Conservation (phyloP, 805 yeast species). For the Torulaspora maleeae region DNA sequence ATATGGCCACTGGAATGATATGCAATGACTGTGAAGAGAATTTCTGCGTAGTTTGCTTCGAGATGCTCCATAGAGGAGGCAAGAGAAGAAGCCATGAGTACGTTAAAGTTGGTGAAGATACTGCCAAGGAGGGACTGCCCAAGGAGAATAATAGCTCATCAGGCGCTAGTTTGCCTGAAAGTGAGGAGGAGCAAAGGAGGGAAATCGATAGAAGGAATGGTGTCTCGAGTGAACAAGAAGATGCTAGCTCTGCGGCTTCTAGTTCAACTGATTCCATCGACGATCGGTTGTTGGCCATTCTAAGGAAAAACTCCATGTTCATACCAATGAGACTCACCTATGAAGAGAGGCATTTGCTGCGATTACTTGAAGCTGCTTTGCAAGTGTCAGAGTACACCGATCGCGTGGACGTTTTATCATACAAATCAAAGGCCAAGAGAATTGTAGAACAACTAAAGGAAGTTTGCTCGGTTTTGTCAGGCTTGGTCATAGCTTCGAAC, state of each 20-base stretch:
- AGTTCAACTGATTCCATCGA: conserved; percentile 25
- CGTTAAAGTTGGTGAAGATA: conserved; percentile 24
- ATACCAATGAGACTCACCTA: conserved; percentile 65
- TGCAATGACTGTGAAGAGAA: conserved; percentile 62
- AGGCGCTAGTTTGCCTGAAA: conserved; percentile 18
- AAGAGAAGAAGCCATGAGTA: conserved; percentile 45
- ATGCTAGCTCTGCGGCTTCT: conserved; percentile 14
- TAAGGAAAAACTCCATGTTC: conserved; percentile 45
- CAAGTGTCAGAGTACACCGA: conserved; percentile 79
- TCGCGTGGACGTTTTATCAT: conserved; percentile 64
- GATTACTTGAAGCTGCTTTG: conserved; percentile 68
- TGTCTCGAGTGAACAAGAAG: conserved; percentile 12
- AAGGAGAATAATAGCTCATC: too few species aligned
- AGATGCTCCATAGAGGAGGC: conserved; percentile 66
- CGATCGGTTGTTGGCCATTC: conserved; percentile 35
- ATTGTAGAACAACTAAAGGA: conserved; percentile 69
- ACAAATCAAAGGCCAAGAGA: conserved; percentile 63
- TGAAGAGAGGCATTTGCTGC: conserved; percentile 64
- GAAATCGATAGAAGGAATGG: conserved; percentile 9
- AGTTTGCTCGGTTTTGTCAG: conserved; percentile 73
- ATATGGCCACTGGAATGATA: conserved; percentile 61
- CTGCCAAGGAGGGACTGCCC: conserved; percentile 17
- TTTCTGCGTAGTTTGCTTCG: conserved; percentile 67
- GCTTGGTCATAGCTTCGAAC: conserved; percentile 72
- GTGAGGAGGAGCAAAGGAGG: conserved; percentile 12